These are phyloP conservation scores for Ligustrum vulgare DNA, from an alignment of 257 asterid genomes.

Conservation along the genomic window DNA sequence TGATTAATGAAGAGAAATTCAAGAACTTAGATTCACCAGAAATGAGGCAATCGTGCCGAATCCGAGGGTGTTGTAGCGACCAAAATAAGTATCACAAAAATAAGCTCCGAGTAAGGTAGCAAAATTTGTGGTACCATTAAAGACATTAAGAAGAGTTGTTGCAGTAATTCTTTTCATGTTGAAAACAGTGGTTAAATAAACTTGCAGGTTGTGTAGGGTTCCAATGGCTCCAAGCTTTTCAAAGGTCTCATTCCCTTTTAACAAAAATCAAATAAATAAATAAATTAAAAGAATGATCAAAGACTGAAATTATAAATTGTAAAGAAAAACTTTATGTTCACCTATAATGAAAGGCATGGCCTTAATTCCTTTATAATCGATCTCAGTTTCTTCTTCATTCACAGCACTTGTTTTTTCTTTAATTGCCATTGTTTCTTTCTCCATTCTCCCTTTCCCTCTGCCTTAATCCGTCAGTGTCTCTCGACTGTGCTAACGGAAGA, in stretches of 20 bases:
- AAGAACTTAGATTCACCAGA: slow-evolving; percentile 36
- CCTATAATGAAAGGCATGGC: slow-evolving; percentile 48
- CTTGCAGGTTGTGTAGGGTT: slow-evolving; percentile 57
- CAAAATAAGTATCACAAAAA: slow-evolving; percentile 66
- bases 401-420: slow-evolving; percentile 9
- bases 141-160: slow-evolving; percentile 60
- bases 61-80: slow-evolving; percentile 67
- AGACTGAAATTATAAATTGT: not conserved
- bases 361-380: slow-evolving; percentile 38
- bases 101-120: slow-evolving; percentile 71
- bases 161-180: slow-evolving; percentile 62
- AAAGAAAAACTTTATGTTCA: not conserved
- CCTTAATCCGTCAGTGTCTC: not conserved
- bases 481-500: too few relatives aligned
- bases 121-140: slow-evolving; percentile 70
- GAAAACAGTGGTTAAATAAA: slow-evolving; percentile 67
- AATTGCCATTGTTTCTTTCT: slow-evolving; percentile 27
- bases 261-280: not conserved
- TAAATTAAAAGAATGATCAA: not conserved
- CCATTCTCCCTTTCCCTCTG: slow-evolving; percentile 8
- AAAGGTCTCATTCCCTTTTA: slow-evolving; percentile 67
- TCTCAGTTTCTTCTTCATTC: slow-evolving; percentile 22
- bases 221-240: slow-evolving; percentile 81
- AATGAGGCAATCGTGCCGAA: slow-evolving; percentile 69
- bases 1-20: not conserved